Percentiles rank a stretch among this genome's conserved stretches.
Evolutionary conservation across 2,329 filamentous ascomycete species (phyloP).

Genomic region (Calonectria pseudoreteaudii): DNA sequence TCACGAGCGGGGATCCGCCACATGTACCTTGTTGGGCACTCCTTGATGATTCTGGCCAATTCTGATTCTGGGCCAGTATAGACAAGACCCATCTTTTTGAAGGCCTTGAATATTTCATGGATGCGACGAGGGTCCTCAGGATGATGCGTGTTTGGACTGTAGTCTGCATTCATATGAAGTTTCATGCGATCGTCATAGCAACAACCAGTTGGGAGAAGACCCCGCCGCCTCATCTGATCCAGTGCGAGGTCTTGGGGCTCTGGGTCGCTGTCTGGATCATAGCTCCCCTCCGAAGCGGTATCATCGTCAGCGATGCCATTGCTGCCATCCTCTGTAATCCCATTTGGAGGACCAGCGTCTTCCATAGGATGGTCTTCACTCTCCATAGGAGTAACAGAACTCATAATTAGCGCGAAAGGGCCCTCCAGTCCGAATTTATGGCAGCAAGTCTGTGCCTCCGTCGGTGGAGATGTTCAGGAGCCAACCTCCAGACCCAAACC

Average conservation of each 20-base stretch:
- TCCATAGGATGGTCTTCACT: slow-evolving; percentile 58
- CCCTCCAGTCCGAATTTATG: not conserved
- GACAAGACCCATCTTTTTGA: slow-evolving; percentile 84
- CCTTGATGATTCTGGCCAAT: slow-evolving; percentile 62
- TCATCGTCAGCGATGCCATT: slow-evolving; percentile 48
- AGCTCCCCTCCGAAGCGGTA: slow-evolving; percentile 48
- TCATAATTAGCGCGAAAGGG: slow-evolving; percentile 7
- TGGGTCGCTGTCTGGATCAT: slow-evolving; percentile 49
- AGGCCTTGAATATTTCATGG: slow-evolving; percentile 90
- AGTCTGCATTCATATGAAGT: slow-evolving; percentile 88
- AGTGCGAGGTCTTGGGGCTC: slow-evolving; percentile 52
- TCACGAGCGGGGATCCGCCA: slow-evolving; percentile 82
- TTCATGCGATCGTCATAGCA: slow-evolving; percentile 98
- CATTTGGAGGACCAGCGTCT: slow-evolving; percentile 51
- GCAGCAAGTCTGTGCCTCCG: not conserved
- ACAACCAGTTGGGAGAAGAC: slow-evolving; percentile 76
- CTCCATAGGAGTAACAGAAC: slow-evolving; percentile 50
- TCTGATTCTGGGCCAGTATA: slow-evolving; percentile 70
- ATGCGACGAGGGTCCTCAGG: slow-evolving; percentile 95
- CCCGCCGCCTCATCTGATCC: slow-evolving; percentile 55
- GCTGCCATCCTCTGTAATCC: slow-evolving; percentile 29
- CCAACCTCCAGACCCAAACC: not conserved
- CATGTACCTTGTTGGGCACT: slow-evolving; percentile 71
- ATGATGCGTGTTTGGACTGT: slow-evolving; percentile 80
- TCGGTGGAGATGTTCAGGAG: not conserved